Conservation (phyloP, 2,329 filamentous ascomycete genomes). For the Lachnellula subtilissima region DNA sequence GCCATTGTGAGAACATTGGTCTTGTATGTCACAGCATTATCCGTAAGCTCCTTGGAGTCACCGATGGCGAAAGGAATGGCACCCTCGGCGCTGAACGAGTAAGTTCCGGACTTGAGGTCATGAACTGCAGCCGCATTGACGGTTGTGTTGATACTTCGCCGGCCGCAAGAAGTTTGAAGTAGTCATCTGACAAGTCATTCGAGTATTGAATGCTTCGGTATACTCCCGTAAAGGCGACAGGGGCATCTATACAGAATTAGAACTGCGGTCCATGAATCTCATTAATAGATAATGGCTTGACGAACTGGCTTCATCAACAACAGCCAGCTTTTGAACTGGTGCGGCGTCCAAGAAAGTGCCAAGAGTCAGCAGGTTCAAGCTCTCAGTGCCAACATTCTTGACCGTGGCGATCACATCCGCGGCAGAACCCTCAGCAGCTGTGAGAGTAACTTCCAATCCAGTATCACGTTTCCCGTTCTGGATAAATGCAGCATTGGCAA, state of each 20-base stretch:
- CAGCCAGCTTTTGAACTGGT: constrained; percentile 38
- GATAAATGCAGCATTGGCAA: constrained; percentile 19
- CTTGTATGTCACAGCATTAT: constrained; percentile 47
- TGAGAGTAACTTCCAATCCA: constrained; percentile 25
- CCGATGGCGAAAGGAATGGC: constrained; percentile 50
- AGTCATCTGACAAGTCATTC: constrained; percentile 31
- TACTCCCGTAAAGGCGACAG: constrained; percentile 39
- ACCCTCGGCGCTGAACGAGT: constrained; percentile 52
- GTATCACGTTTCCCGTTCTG: constrained; percentile 5
- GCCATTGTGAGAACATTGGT: constrained; percentile 55
- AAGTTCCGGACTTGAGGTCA: constrained; percentile 44
- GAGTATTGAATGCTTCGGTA: constrained; percentile 35
- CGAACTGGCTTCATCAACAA: constrained; percentile 32
- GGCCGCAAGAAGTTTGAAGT: constrained; percentile 39
- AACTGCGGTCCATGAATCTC: constrained; percentile 18
- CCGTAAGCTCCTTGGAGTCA: constrained; percentile 48
- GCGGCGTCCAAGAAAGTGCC: constrained; percentile 38
- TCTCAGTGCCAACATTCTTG: constrained; percentile 36
- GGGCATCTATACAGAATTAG: constrained; percentile 33
- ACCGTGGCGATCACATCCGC: constrained; percentile 37
- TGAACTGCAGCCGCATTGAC: constrained; percentile 42
- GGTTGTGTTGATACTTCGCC: constrained; percentile 38
- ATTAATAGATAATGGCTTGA: not conserved
- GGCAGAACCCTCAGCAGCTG: constrained; percentile 29
- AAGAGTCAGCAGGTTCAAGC: constrained; percentile 36